Evolutionary conservation across 2,329 filamentous ascomycete species (phyloP), one percentile per base, ranked within the genome.

Genomic region (Endoconidiophora polonica): DNA sequence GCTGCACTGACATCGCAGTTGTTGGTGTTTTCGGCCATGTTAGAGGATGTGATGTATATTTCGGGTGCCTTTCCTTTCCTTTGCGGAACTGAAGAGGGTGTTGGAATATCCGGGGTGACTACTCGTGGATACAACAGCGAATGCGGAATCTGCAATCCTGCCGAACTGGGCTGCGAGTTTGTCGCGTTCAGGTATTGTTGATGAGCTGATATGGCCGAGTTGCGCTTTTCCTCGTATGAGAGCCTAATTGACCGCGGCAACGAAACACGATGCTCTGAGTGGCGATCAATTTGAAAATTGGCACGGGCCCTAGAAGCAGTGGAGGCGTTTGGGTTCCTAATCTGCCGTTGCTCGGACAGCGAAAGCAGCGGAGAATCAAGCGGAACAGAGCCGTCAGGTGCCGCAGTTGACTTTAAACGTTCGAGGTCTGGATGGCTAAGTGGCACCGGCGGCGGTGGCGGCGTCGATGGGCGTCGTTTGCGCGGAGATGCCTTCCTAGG

Each of bases 161-260:
- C 42, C 22, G 43, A 46, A 24, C 18, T 29, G 7, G 48, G 23
- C 3, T n/a, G 40, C 6, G 43, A 33, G 20, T 24, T 24, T 6
- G 39, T 10, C 29, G 41, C 16, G 14, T 33, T 43, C 14, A 29
- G 37, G 26, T 40, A 16, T n/a, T 40, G 12, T n/a, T 26, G 46
- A 16, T 22, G 18, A 7, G 23, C 46, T 5, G 46, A 48, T 33
- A 23, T 22, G 5, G 37, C 33, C 14, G 36, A 44, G n/a, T 22
- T 33, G 2, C 46, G 45, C 56, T 70, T 70, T 49, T 66, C 68
- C 63, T 77, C 73, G 66, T 71, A 68, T 3, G 73, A 76, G 41
- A 69, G 66, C 41, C 71, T 69, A 29, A 77, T 59, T 18, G 73
- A 74, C 10, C 60, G 63, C n/a, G 74, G 74, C 12, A 77, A 63